Evolutionary conservation across 2,329 filamentous ascomycete genomes (phyloP).

Genomic region (Aspergillus sergii): DNA sequence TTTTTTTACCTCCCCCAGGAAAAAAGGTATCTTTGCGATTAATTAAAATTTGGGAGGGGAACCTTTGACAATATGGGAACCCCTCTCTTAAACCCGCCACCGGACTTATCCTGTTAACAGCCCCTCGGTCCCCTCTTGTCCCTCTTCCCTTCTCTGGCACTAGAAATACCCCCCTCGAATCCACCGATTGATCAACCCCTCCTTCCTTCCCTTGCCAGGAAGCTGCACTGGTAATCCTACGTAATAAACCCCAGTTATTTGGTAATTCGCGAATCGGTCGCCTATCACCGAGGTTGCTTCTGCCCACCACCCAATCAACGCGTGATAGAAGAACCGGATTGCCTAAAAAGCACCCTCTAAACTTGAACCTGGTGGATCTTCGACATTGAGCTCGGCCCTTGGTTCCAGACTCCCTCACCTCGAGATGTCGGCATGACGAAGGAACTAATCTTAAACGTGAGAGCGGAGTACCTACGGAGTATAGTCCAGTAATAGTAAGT

Average conservation of each 20-base stretch:
- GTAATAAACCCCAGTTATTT: conserved; percentile 11
- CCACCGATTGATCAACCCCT: conserved; percentile 11
- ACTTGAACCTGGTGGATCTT: conserved; percentile 13
- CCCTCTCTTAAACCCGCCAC: conserved; percentile 13
- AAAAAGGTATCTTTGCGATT: not conserved
- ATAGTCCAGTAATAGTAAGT: not conserved
- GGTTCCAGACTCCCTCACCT: conserved; percentile 19
- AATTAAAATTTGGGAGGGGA: not conserved
- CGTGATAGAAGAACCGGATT: conserved; percentile 12
- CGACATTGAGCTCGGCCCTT: conserved; percentile 13
- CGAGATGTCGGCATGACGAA: conserved; percentile 12
- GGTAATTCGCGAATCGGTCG: conserved; percentile 11
- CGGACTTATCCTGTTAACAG: conserved; percentile 8
- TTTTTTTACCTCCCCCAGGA: not conserved
- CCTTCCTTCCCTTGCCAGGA: conserved; percentile 9
- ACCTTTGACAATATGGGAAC: not conserved
- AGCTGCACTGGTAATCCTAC: conserved; percentile 5
- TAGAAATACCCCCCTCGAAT: not conserved
- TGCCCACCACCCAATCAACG: not conserved
- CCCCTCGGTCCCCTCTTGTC: conserved; percentile 18
- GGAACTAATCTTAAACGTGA: conserved; percentile 1
- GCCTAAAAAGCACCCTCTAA: conserved; percentile 8
- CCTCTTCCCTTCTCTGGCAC: not conserved
- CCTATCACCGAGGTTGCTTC: conserved; percentile 2
- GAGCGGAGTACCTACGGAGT: not conserved